Evolutionary conservation across 768 basidiomycete species (phyloP), one percentile per base, ranked within the genome.

Genomic region (Nidularia sp.): DNA sequence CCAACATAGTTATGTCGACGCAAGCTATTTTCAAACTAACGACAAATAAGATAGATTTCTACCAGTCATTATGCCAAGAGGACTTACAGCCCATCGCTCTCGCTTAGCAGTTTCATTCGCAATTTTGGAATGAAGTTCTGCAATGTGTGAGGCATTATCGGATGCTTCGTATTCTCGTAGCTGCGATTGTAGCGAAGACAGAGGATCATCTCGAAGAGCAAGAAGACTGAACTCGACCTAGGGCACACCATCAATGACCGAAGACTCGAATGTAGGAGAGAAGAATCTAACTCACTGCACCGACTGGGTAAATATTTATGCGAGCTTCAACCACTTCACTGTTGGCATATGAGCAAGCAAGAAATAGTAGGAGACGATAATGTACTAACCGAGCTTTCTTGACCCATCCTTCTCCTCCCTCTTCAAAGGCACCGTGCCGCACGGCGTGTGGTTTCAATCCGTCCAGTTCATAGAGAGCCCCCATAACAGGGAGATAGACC

Each of bases 221-320:
- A 97, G 82, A 34, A 98, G 80, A 67, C 88, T 94, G 74, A 98
- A 98, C 64, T 95, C 91, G 49, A 96, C 76, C 93, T 95, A 54
- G 34, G 35, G 39, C 18, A 18, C 18, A 18, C 18, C 18, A 18
- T 18, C 18, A 18, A 18, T 18, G 18, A 18, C 18, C 18, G 18
- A 18, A 18, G 18, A 18, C 18, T 18, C 18, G 18, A 18, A 18
- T 18, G 18, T 18, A 18, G 18, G 18, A 18, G 18, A 18, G 18
- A 18, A 18, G 18, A 18, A 18, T 18, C 18, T 18, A 18, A 76
- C 88, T 61, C 71, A 97, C 93, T 55, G 94, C 85, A 57, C 90
- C 93, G 15, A 81, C 68, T 7, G 93, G 93, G 68, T 99, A 96
- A 8, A 91, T 95, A 18, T 79, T 83, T 71, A 99, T 99, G 55